Evolutionary conservation across 176 grass and related monocot species (phyloP).

Genomic region (Saccharum officinarum): DNA sequence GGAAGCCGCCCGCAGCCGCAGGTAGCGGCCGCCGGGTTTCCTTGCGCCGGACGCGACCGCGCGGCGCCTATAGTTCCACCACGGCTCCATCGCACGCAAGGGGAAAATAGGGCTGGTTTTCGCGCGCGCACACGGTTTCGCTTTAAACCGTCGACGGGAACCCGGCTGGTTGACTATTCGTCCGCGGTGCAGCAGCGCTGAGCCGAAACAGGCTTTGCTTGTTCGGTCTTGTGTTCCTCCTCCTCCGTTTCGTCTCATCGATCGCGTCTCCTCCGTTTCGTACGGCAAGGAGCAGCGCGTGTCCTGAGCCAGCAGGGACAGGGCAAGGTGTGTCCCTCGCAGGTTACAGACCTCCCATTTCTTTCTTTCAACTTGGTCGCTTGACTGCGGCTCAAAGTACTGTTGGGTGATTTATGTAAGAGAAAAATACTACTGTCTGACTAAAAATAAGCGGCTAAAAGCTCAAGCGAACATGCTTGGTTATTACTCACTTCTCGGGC

Average conservation of each 20-base stretch:
- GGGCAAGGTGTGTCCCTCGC: conserved; percentile 6
- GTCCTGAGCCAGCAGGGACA: conserved; percentile 8
- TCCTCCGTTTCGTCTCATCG: neutral
- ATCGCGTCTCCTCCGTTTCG: neutral
- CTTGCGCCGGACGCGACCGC: conserved; percentile 19
- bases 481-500: too few species aligned
- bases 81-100: neutral
- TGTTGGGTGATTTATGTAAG: too few species aligned
- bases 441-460: too few species aligned
- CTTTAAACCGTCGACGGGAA: neutral
- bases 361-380: too few species aligned
- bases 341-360: neutral
- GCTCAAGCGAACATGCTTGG: too few species aligned
- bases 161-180: neutral
- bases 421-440: too few species aligned
- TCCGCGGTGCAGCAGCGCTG: too few species aligned
- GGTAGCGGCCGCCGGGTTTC: neutral
- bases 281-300: neutral
- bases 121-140: neutral
- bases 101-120: neutral
- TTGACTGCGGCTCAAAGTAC: too few species aligned
- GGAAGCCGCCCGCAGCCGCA: neutral
- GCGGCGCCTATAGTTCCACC: neutral
- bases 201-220: neutral
- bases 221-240: too few species aligned